Evolutionary conservation across 208 protist species (phyloP), one percentile per base, ranked within the genome.

Genomic region (Wallacemonas sp.): DNA sequence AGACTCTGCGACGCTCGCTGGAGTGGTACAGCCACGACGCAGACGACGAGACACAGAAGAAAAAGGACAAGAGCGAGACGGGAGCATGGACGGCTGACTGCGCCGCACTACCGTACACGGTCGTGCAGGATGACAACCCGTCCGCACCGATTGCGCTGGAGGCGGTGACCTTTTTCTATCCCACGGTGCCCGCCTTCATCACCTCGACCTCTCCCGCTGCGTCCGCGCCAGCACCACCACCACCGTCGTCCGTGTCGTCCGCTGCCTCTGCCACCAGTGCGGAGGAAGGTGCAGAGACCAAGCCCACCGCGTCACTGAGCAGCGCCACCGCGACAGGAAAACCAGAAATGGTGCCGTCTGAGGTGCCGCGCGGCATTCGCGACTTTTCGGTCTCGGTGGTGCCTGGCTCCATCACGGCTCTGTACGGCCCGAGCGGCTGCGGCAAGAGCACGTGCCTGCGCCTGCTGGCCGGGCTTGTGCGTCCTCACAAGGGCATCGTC

Each of bases 371-470:
- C 31, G 87, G 83, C 28, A 73, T 93, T 11, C 33, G 38, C 11
- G 29, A 79, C 20, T 45, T 93, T 33, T 76, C 67, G 25, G 72
- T 88, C 41, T 59, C 45, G 3, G 82, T 76, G 2, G 44, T 28
- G 3, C 45, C 76, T 7, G 67, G 79, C 7, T 57, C 42, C 2
- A 92, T 94, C 66, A 92, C 81, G 0, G 78, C 74, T 0, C 70
- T 94, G 11, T 90, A 86, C 61, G 88, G 85, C 2, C 81, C 82
- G 7, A 94, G 88, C 45, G 88, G 85, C 8, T 92, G 70, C 57
- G 85, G 88, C 12, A 94, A 94, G 73, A 91, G 83, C 63, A 91
- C 88, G 10, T 87, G 70, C 50, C 76, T 92, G 28, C 77, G 86
- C 11, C 68, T 94, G 18, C 55, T 92, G 20, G 74, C 72, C 33